phyloP scores from a whole-genome alignment of 176 grass and related monocot species.

The Pontederia crassipes region DNA sequence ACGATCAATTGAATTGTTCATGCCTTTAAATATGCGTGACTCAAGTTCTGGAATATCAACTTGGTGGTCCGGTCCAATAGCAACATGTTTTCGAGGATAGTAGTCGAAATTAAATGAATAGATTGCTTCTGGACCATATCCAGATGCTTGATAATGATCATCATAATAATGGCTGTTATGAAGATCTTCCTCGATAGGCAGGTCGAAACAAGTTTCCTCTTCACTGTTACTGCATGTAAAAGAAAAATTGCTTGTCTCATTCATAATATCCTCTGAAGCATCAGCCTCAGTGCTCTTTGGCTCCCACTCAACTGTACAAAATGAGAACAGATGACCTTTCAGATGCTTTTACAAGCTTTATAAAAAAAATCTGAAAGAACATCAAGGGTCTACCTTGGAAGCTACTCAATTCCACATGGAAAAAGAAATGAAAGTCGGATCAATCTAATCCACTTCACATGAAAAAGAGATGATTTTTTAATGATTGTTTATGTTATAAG shows the following conservation, averaged over 20 bases:
- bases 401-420: too few species aligned
- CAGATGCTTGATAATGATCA: conserved; percentile 24
- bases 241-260: conserved; percentile 17
- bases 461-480: too few species aligned
- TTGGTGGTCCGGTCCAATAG: conserved; percentile 65
- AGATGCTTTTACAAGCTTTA: too few species aligned
- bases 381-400: too few species aligned
- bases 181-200: conserved; percentile 33
- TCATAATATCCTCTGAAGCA: conserved; percentile 13
- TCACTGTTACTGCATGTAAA: not conserved
- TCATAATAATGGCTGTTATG: conserved; percentile 44
- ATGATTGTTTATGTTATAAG: too few species aligned
- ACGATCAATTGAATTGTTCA: conserved; percentile 17
- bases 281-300: not conserved
- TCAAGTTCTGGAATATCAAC: conserved; percentile 62
- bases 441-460: too few species aligned
- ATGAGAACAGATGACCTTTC: not conserved
- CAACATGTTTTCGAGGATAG: conserved; percentile 36
- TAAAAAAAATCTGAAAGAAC: too few species aligned
- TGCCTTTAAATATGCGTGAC: conserved; percentile 6
- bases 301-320: not conserved
- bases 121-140: conserved; percentile 25
- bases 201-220: conserved; percentile 24
- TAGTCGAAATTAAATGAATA: conserved; percentile 33
- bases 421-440: too few species aligned